Base-by-base conservation (phyloP, 805 yeast genomes). In the Kluyveromyces wickerhamii region DNA sequence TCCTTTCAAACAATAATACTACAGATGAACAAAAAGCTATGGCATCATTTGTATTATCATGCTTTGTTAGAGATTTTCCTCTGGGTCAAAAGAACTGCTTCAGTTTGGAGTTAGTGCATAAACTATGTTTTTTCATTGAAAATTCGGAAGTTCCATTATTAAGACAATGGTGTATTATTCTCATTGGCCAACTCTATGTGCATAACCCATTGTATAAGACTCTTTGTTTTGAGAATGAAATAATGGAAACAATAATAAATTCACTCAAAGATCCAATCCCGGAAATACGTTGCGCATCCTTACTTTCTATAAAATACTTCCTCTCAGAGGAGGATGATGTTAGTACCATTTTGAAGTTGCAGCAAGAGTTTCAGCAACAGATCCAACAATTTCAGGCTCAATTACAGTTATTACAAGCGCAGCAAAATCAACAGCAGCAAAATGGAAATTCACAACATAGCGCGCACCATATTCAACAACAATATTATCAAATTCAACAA, bases 21-120 rank as follows among this genome's bases (percentile, higher is more conserved):
- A 74, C 76, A 36, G 86, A 80, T 47, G 94, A 86, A 47, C 96
- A 89, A 52, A 79, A 86, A 53, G 96, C 97, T 0, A 84, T 89
- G 85, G 82, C 96, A 60, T 94, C 95, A 0, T 85, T 92, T 51
- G 86, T 92, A 12, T 62, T 89, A 18, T 72, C 96, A 0, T 68
- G 88, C 41, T 89, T 92, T 60, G 81, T 87, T 27, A 72, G 83
- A 41, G 94, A 83, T 32, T 84, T 76, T 57, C 72, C 72, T 30
- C 71, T 73, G 38, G 96, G 95, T 0, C 95, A 87, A 52, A 71
- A 82, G 38, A 66, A 82, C 20, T 79, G 95, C 42, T 77, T 83
- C 43, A 79, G 82, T 4, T 66, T 79, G 5, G 94, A 83, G 34
- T 66, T 92, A 12, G 67, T 83, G 11, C 68, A 69, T 25, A 82